phyloP scores from a whole-genome alignment of 2,329 filamentous ascomycete species.

The Trichoderma atrobrunneum region DNA sequence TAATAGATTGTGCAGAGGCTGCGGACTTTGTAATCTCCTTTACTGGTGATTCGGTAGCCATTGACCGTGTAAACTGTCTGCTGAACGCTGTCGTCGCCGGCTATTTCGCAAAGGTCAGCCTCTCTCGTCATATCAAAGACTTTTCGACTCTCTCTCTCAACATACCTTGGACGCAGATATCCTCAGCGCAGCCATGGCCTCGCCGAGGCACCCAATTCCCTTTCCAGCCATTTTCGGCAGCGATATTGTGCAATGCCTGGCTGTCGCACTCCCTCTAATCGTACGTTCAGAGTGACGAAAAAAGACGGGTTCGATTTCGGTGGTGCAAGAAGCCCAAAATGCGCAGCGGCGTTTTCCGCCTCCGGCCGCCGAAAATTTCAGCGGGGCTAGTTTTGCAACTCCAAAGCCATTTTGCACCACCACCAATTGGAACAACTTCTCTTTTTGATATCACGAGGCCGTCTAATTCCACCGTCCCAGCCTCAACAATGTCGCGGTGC shows the following conservation, averaged over 20 bases:
- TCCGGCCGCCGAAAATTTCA: constrained; percentile 27
- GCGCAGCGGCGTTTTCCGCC: constrained; percentile 23
- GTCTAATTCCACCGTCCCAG: not conserved
- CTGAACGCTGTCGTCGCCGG: constrained; percentile 38
- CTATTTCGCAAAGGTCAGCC: constrained; percentile 1
- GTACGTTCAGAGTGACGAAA: not conserved
- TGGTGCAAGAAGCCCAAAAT: constrained; percentile 2
- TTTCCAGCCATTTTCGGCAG: constrained; percentile 34
- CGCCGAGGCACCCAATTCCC: constrained; percentile 48
- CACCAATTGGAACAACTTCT: constrained; percentile 2
- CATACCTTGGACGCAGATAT: constrained; percentile 42
- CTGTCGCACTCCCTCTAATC: too few species aligned
- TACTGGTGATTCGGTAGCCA: constrained; percentile 53
- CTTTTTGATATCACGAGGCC: not conserved
- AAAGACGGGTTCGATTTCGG: not conserved
- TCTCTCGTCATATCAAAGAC: not conserved
- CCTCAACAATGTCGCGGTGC: constrained; percentile 53
- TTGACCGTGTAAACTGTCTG: constrained; percentile 50
- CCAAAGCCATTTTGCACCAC: constrained; percentile 27
- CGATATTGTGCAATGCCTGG: constrained; percentile 19
- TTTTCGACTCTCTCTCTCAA: not conserved
- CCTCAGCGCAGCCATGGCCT: constrained; percentile 51
- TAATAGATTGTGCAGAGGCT: constrained; percentile 33
- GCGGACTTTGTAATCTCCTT: constrained; percentile 38
- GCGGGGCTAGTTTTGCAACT: constrained; percentile 27